These are phyloP conservation scores for Entomortierella chlamydospora DNA, from an alignment of 192 early-diverging fungal species.

Conservation along the genomic window DNA sequence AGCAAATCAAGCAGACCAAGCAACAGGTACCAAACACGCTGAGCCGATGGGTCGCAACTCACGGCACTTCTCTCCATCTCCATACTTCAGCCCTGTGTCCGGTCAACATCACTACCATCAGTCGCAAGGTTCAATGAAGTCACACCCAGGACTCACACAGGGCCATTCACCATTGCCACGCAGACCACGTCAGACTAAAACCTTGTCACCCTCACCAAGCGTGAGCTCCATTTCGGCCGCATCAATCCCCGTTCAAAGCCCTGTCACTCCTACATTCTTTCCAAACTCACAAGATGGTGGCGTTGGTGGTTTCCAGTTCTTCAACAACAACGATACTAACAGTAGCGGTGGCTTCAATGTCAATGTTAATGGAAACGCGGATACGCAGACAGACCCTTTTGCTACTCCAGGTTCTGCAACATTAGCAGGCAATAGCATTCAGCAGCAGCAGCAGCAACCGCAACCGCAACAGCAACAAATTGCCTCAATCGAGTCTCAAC, in stretches of 20 bases:
- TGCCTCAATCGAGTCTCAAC: background rate
- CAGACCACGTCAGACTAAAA: slow-evolving; percentile 41
- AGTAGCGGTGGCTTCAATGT: background rate
- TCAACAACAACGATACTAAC: background rate
- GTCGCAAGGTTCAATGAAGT: slow-evolving; percentile 7
- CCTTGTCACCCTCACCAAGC: slow-evolving; percentile 23
- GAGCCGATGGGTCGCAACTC: slow-evolving; percentile 43
- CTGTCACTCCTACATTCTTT: slow-evolving; percentile 6
- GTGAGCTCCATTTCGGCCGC: background rate
- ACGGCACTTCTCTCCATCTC: slow-evolving; percentile 46
- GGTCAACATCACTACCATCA: slow-evolving; percentile 19
- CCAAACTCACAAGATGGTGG: background rate
- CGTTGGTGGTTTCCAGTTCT: background rate
- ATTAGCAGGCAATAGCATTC: background rate
- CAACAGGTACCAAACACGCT: slow-evolving; percentile 4
- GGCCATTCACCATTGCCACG: slow-evolving; percentile 42
- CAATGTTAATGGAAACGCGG: background rate
- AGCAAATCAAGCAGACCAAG: no score
- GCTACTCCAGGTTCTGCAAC: slow-evolving; percentile 35
- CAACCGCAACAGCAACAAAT: background rate
- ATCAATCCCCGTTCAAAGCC: background rate
- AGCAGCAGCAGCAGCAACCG: slow-evolving; percentile 11
- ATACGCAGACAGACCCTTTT: slow-evolving; percentile 11
- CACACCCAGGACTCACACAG: slow-evolving; percentile 39
- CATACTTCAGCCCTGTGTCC: slow-evolving; percentile 30